phyloP scores from a whole-genome alignment of 306 rosid species.

The Prunus mongolica region DNA sequence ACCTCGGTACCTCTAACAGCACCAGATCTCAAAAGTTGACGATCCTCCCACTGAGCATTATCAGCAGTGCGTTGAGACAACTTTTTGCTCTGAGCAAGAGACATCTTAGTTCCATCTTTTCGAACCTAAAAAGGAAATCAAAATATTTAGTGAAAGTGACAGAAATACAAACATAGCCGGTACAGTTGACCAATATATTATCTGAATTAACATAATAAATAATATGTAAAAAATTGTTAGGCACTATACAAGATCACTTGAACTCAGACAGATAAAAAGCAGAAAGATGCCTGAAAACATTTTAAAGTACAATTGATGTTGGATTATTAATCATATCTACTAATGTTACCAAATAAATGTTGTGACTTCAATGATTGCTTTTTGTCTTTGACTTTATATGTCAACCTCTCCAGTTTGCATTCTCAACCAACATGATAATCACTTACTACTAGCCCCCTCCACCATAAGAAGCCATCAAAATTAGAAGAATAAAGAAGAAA shows the following conservation, averaged over 20 bases:
- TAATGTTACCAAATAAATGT: neutral
- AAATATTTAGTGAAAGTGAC: conserved; percentile 1
- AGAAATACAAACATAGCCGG: conserved; percentile 2
- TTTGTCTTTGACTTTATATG: neutral
- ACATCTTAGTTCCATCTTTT: conserved; percentile 95
- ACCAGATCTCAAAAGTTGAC: conserved; percentile 93
- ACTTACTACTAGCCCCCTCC: neutral
- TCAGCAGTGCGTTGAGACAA: conserved; percentile 94
- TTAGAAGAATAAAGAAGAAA: neutral
- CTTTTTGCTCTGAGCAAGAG: conserved; percentile 91
- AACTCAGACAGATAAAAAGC: neutral
- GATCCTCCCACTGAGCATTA: conserved; percentile 99
- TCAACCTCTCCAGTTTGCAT: neutral
- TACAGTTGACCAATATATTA: neutral
- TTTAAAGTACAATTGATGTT: neutral
- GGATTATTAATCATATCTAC: neutral
- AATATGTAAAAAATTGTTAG: conserved; percentile 2
- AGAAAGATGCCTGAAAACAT: neutral
- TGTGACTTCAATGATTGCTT: neutral
- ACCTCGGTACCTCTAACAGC: conserved; percentile 98
- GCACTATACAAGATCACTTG: neutral
- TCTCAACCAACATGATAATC: neutral
- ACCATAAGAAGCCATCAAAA: neutral
- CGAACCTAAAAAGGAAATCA: conserved; percentile 52
- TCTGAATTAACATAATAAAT: neutral